A percentile compares a stretch with the other conserved stretches of the same genome.
Conservation (phyloP, 2,329 filamentous ascomycete species). For the Fusarium circinatum region DNA sequence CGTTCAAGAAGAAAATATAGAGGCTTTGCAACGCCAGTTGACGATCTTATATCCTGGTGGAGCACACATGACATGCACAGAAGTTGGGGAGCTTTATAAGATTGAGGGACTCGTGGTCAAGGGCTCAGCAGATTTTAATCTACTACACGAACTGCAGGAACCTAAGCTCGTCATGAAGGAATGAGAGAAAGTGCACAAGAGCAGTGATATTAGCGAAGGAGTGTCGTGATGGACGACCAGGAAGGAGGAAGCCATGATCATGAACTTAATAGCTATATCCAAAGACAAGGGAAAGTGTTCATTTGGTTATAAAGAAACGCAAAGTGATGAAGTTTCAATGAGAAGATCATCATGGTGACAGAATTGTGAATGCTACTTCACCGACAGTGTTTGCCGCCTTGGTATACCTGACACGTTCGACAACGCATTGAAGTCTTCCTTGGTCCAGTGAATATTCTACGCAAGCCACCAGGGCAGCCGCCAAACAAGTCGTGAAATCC, state of each 20-base stretch:
- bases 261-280: background rate
- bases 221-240: background rate
- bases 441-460: background rate
- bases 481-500: rapidly evolving
- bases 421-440: rapidly evolving
- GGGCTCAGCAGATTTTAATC: background rate
- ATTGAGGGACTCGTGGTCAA: background rate
- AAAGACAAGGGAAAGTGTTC: rapidly evolving
- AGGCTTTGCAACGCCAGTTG: background rate
- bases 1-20: rapidly evolving
- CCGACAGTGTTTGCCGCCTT: rapidly evolving
- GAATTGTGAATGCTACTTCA: background rate
- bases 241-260: background rate
- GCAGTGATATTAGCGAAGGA: rapidly evolving
- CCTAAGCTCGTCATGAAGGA: background rate
- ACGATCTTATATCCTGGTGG: background rate
- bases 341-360: rapidly evolving
- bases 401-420: rapidly evolving
- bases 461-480: background rate
- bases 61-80: background rate
- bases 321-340: no score
- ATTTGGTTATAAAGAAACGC: rapidly evolving
- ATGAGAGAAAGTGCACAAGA: background rate
- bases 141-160: background rate
- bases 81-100: background rate